Base-by-base conservation (phyloP, 139 green algal species). In the Volvox reticuliferus region DNA sequence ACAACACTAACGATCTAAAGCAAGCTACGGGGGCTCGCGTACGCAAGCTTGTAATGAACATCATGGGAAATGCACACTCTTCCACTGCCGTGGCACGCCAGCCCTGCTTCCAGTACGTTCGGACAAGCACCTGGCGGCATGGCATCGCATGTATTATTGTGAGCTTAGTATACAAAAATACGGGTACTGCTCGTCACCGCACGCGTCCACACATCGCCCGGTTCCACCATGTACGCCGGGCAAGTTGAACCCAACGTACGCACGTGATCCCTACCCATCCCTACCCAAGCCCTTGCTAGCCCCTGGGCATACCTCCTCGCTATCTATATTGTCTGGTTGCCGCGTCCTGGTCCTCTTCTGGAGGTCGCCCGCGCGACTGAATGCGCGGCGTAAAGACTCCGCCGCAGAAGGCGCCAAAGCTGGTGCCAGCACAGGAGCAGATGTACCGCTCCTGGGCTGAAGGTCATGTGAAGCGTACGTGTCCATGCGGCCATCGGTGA, bases 251-350 rank as follows among this genome's bases (percentile, higher is more conserved):
- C 44, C 44, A 55, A 55, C 44, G 5, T 55, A 14, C 9, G 44
- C 9, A 55, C 5, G 44, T 55, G 44, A 55, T 55, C 44, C 44
- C 9, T 55, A 55, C 44, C 44, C 44, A 55, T 55, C 44, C 44
- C 9, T 55, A 55, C 44, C 44, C 44, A 55, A 55, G 44, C 44
- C 44, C 44, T 9, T 55, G 44, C 44, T 55, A 55, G 44, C 9
- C 44, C 44, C 44, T 9, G 9, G 71, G 20, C 85, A 2, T 79
- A 90, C 86, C 86, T 90, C 86, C 32, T 90, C 86, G 19, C 28
- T n/a, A 24, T 90, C 86, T 14, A 36, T 55, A 5, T 84, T 24
- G 30, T 90, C 86, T 32, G 82, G 86, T 35, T 82, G 68, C 37
- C 86, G 86, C 73, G 86, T 55, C 50, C 26, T 75, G 69, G 32